Evolutionary conservation across 2,329 filamentous ascomycete species (phyloP).

Genomic region (Westerdykella ornata): DNA sequence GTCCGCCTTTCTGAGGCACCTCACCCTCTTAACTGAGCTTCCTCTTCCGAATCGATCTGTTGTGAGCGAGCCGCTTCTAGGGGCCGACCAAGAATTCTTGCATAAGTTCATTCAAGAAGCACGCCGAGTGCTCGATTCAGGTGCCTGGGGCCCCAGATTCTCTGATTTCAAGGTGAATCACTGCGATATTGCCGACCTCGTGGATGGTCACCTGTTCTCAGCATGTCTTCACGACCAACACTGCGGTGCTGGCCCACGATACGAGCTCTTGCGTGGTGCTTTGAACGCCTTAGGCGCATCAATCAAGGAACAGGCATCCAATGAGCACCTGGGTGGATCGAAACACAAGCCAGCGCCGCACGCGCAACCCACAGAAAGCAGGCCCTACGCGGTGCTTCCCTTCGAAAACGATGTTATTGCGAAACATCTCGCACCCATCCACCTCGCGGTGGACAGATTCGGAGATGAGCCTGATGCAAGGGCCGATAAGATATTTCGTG

Average conservation of each 20-base stretch:
- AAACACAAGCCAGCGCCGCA: background rate
- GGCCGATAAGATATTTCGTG: conserved; percentile 42
- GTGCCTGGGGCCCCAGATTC: conserved; percentile 32
- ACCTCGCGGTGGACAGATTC: conserved; percentile 33
- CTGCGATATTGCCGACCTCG: conserved; percentile 50
- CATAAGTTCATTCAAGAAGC: conserved; percentile 36
- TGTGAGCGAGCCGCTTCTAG: conserved; percentile 22
- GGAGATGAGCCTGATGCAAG: conserved; percentile 26
- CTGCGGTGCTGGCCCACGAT: conserved; percentile 5
- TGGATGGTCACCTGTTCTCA: conserved; percentile 48
- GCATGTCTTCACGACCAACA: conserved; percentile 18
- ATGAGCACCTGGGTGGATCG: background rate
- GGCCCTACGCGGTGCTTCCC: conserved; percentile 37
- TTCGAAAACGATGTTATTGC: conserved; percentile 46
- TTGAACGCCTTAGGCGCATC: conserved; percentile 12
- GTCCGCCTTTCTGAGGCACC: conserved; percentile 41
- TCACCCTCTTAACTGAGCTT: conserved; percentile 38
- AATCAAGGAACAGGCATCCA: too few relatives aligned
- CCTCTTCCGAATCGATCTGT: conserved; percentile 37
- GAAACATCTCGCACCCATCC: conserved; percentile 42
- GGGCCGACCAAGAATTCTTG: conserved; percentile 32
- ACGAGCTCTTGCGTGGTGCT: conserved; percentile 10
- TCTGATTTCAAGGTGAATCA: conserved; percentile 7
- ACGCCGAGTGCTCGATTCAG: conserved; percentile 33
- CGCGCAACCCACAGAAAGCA: background rate